Base-by-base conservation (phyloP, 805 yeast genomes). In the Kazachstania martiniae region DNA sequence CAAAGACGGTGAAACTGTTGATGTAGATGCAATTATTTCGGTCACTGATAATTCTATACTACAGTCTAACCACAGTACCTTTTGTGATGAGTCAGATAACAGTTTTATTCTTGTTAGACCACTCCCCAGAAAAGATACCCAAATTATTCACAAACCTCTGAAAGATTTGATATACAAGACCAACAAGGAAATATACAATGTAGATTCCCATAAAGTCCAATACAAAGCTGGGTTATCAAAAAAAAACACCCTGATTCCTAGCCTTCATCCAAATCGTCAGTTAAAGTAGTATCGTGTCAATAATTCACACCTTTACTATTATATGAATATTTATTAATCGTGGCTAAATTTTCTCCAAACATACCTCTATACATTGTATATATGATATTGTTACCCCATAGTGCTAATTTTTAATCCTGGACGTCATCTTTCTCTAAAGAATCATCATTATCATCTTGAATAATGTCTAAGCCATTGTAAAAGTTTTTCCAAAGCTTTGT, bases 401-500 rank as follows among this genome's bases (percentile, higher is more conserved):
- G n/a, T 4, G 10, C 1, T 7, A n/a, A 13, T n/a, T 25, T 25
- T 14, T 17, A 24, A 29, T 29, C 27, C 33, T 32, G 32, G 10
- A 25, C 33, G 10, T 29, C 25, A 17, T 29, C 37, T 15, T 29
- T 37, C 9, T 30, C 35, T 4, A 25, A 32, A 18, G 18, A 23
- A 16, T 26, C 35, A 18, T 23, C 29, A 14, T 34, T 34, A 22
- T 31, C 40, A 12, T 35, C 36, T 12, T 28, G 12, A 14, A 33
- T 22, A 12, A 38, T 29, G 19, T 46, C 59, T 14, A 63, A 31
- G 0, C 74, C 74, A 46, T 72, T 71, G 44, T 80, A 78, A 46
- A 80, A 79, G 23, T 66, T 67, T 21, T 67, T 60, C 93, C 93
- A 81, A 22, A 80, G 59, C n/a, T 65, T 58, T 3, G 86, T 70